Base-by-base conservation (phyloP, 108 stramenopile species). In the Mediolabrus comicus region DNA sequence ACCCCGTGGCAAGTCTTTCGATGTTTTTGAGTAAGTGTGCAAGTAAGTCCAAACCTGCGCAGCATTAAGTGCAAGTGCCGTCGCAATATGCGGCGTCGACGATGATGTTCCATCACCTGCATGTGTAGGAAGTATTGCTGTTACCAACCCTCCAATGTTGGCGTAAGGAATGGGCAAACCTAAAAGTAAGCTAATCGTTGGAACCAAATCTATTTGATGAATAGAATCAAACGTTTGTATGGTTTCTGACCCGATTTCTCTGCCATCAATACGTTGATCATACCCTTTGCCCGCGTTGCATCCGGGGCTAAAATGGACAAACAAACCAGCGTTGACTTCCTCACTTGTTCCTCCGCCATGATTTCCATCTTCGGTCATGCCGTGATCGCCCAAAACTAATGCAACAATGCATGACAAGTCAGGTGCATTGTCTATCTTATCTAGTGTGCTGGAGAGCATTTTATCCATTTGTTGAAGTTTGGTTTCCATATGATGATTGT, bases 321-420 rank as follows among this genome's bases (percentile, higher is more conserved):
- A 94, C 7, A 99, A 82, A 11, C 93, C 97, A 7, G 98, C 97
- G 58, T 89, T 88, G 16, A 86, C 83, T 75, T 99, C 98, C 29
- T 97, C 95, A n/a, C 87, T 83, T 17, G 92, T 86, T 16, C 96
- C 98, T 11, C 98, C 98, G 12, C 98, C 98, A 76, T 99, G 98
- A 77, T 99, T 97, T 26, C 98, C 98, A 65, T 94, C 96, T 67
- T 95, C 94, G 11, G 98, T 99, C 98, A 99, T 99, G 7, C 98
- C 98, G 75, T 99, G 98, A 80, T 99, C 98, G 57, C 95, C 90
- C 82, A 89, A 81, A 32, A 92, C 83, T 46, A 92, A 62, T 34
- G 87, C 83, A 10, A 84, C 67, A 25, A 86, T 69, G 67, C 92
- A 91, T 31, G 85, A 81, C 41, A 82, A 60, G 34, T 74, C 73